Conservation (phyloP, 2,329 filamentous ascomycete genomes). For the Pyrenochaeta sp. region DNA sequence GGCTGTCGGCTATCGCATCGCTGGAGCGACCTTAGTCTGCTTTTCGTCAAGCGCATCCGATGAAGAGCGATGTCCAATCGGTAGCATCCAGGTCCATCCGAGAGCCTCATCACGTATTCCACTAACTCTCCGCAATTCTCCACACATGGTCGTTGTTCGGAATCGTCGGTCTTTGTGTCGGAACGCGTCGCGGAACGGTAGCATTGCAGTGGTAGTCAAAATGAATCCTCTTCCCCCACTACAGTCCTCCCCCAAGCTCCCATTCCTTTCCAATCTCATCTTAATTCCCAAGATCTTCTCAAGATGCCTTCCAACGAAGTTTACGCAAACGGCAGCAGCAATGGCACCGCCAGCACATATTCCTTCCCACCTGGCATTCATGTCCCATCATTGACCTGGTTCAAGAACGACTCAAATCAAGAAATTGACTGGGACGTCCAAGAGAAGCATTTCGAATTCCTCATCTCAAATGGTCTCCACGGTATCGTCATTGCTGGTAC, state of each 20-base stretch:
- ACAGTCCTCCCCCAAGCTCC: not conserved
- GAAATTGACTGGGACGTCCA: slow-evolving; percentile 66
- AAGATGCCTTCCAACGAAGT: slow-evolving; percentile 41
- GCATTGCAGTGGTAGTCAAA: slow-evolving; percentile 17
- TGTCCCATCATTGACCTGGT: slow-evolving; percentile 66
- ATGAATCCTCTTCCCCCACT: slow-evolving; percentile 19
- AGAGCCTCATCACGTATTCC: slow-evolving; percentile 2
- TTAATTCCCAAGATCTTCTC: not conserved
- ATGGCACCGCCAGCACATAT: slow-evolving; percentile 37
- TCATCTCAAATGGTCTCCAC: slow-evolving; percentile 63
- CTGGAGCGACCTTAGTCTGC: slow-evolving; percentile 3
- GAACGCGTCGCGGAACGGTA: slow-evolving; percentile 23
- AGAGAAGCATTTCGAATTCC: slow-evolving; percentile 62
- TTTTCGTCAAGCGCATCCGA: slow-evolving; percentile 11
- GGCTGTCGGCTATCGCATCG: slow-evolving; percentile 19
- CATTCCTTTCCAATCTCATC: not conserved
- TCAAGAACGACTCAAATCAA: slow-evolving; percentile 57
- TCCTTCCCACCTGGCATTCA: slow-evolving; percentile 63
- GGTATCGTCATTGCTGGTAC: slow-evolving; percentile 58
- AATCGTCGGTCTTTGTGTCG: slow-evolving; percentile 21
- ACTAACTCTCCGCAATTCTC: slow-evolving; percentile 5
- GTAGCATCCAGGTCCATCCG: slow-evolving; percentile 8
- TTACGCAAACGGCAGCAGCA: slow-evolving; percentile 35
- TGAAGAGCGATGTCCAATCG: slow-evolving; percentile 18
- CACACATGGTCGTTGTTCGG: slow-evolving; percentile 21